Base-by-base conservation (phyloP, 179 eudicot genomes). In the Spergularia azorica region DNA sequence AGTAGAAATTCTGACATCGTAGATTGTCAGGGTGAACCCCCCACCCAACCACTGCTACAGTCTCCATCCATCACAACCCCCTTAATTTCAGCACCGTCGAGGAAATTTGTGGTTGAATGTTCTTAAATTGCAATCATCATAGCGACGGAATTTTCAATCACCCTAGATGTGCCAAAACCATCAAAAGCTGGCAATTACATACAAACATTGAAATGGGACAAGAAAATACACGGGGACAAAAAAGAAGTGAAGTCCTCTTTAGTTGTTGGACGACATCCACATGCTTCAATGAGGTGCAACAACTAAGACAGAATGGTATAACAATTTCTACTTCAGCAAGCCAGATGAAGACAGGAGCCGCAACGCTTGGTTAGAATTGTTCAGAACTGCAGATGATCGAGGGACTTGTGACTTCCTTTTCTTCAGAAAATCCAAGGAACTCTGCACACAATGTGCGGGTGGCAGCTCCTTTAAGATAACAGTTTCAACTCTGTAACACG, bases 361-460 rank as follows among this genome's bases (percentile, higher is more conserved):
- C 71, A 93, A 73, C 11, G 98, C 98, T 87, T 93, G 91, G 64
- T 80, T 90, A 56, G 97, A 90, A 76, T 95, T 95, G 79, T 84
- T 88, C 83, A 95, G 76, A 67, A 91, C 95, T 20, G 97, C 91
- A 56, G 91, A 76, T 21, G 98, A 95, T 71, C 97, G 88, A 10
- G 90, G 18, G 4, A 91, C 88, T 72, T 81, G 92, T 86, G 80
- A 81, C 81, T 88, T 90, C 84, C 91, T 80, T 76, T 88, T 89
- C 85, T 91, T 87, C 81, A 95, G 73, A 79, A 95, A 93, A 26
- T 90, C 97, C 80, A 93, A 77, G 18, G 98, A 89, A 72, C 63
- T 90, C 73, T 93, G 83, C 63, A 88, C 80, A 79, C 98, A 93
- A 38, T 72, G 95, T 51, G 96, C 59, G 70, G 93, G 82, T 15